Base-by-base conservation (phyloP, 495 filamentous ascomycete genomes). In the Friedmanniomyces simplex region DNA sequence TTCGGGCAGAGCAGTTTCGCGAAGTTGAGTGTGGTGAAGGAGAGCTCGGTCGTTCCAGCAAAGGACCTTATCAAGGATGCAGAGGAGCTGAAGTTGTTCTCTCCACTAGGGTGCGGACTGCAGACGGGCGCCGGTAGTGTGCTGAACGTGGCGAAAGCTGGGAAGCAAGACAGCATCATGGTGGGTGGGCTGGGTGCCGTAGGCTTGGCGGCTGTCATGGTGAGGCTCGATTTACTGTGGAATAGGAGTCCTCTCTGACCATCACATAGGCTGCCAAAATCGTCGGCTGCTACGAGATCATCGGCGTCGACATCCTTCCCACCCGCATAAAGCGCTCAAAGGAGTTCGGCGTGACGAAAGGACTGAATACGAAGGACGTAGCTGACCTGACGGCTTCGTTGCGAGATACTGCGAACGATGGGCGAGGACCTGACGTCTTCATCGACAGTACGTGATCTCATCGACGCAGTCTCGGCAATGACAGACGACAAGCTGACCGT, bases 21-120 rank as follows among this genome's bases (percentile, higher is more conserved):
- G 6, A 37, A 20, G n/a, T 18, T 60, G 13, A 50, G 54, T 11
- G 43, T 70, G 24, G 72, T 69, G 0, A 60, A 58, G 26, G 69
- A 65, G 51, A 21, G 24, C 14, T 66, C 57, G 42, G 59, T 73
- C 2, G 63, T 71, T 28, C 63, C 65, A 7, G 63, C 46, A 6
- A 60, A 52, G 58, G 61, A 48, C 46, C 58, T 32, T 52, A 65
- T 57, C 51, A 16, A 45, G 48, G 45, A 59, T 45, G 42, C 59
- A 0, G 52, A 67, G 11, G 55, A 66, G 26, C 26, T 72, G 57
- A 62, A 55, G 3, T 21, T 70, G 1, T 66, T 70, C 20, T 65
- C 73, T 18, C 71, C 73, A 1, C 63, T 75, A 46, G 73, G 72
- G 5, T 74, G 73, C 48, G 73, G 71, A 41, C 57, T 72, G 22